These are phyloP conservation scores for Venustampulla echinocandica DNA, from an alignment of 495 filamentous ascomycete species.

Conservation along the genomic window DNA sequence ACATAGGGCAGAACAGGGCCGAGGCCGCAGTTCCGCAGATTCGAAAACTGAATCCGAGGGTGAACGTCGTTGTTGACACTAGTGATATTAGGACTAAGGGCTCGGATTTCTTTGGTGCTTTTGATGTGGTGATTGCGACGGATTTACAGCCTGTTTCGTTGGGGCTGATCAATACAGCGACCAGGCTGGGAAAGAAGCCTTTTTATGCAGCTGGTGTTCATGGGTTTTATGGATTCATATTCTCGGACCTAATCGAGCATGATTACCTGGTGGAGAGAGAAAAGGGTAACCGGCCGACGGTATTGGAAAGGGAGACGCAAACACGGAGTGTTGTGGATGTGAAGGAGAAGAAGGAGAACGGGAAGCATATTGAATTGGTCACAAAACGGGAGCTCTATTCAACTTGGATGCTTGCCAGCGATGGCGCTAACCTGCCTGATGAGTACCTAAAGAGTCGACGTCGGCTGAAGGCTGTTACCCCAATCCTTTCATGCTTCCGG, in stretches of 20 bases:
- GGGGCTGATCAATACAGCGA: slow-evolving; percentile 70
- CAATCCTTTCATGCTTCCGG: slow-evolving; percentile 71
- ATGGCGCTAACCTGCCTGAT: slow-evolving; percentile 61
- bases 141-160: slow-evolving; percentile 68
- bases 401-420: slow-evolving; percentile 65
- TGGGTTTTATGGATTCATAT: slow-evolving; percentile 91
- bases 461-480: slow-evolving; percentile 64
- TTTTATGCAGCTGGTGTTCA: slow-evolving; percentile 88
- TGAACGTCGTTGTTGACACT: slow-evolving; percentile 63
- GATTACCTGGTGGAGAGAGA: slow-evolving; percentile 80
- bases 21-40: slow-evolving; percentile 72
- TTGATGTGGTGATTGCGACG: slow-evolving; percentile 86
- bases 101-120: slow-evolving; percentile 63
- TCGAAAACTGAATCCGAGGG: slow-evolving; percentile 81
- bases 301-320: slow-evolving; percentile 55
- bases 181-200: slow-evolving; percentile 60
- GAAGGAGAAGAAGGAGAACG: slow-evolving; percentile 60
- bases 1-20: slow-evolving; percentile 76
- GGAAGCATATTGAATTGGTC: slow-evolving; percentile 75
- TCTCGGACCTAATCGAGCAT: slow-evolving; percentile 82
- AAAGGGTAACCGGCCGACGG: slow-evolving; percentile 64
- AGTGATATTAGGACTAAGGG: slow-evolving; percentile 53
- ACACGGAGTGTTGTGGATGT: slow-evolving; percentile 70
- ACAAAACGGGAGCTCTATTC: slow-evolving; percentile 87
- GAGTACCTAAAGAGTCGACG: slow-evolving; percentile 58